Evolutionary conservation across 2,329 filamentous ascomycete species (phyloP), one percentile per base, ranked within the genome.

Genomic region (Fusarium protoensiforme): DNA sequence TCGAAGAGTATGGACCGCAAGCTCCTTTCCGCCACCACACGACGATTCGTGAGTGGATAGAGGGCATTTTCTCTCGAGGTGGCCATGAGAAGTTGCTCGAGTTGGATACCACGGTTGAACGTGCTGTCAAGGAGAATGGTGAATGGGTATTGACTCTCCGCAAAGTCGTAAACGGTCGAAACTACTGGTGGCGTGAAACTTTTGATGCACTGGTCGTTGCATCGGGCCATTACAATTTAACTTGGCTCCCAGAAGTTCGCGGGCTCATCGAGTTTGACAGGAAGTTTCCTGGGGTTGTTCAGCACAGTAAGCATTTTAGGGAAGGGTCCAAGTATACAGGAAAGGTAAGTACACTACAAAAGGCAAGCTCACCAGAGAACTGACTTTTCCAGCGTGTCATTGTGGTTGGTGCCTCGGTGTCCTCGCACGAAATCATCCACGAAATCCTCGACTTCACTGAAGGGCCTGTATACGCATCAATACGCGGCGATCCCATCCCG

Each of bases 201-300:
- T 75, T 75, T 20, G 73, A 75, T 6, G 63, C 70, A 5, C 14
- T 74, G 1, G 68, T 75, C 7, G 73, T 69, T 5, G 70, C 67
- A 13, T 67, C 65, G 1, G 70, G 67, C 0, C 68, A 75, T 11
- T 75, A 74, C 1, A 75, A 74, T 6, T 29, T 75, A 1, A 68
- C 73, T 1, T 75, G 70, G 59, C 68, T 74, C 14, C 61, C 73
- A 9, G 41, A 65, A 10, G 43, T 72, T 7, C 22, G 60, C 4
- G 65, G 73, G 0, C 48, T 74, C 4, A 0, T 73, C 2, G 63
- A 74, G 2, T 69, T 69, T 5, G 41, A 74, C 14, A 38, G 16
- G 1, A 48, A 2, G 11, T 67, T 69, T 11, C 64, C 68, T 0
- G 39, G 59, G 2, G 18, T 29, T 2, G 54, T 72, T 11, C 20